Percentiles rank a stretch among this genome's conserved stretches.
Evolutionary conservation across 1,284 basidiomycete species (phyloP).

Genomic region (Mycena citricolor): DNA sequence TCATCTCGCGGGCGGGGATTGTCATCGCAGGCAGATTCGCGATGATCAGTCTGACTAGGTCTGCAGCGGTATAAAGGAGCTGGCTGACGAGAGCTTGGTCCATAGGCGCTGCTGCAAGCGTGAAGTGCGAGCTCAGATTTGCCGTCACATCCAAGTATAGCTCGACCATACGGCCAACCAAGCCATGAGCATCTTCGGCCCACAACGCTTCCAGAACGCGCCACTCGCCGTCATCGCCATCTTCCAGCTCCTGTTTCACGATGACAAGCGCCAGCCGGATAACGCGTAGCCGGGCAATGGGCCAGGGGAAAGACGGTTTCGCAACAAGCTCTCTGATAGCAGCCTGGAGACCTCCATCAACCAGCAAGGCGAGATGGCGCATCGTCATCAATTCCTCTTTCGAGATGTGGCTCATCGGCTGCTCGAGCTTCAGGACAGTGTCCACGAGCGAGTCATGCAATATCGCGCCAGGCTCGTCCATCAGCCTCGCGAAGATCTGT

Average conservation of each 20-base stretch:
- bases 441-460: conserved; percentile 56
- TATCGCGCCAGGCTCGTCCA: conserved; percentile 58
- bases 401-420: conserved; percentile 58
- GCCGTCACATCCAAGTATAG: conserved; percentile 45
- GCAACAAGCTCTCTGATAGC: conserved; percentile 61
- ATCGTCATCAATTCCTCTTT: conserved; percentile 58
- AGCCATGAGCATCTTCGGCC: conserved; percentile 54
- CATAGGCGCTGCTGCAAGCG: conserved; percentile 33
- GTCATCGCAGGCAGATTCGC: conserved; percentile 47
- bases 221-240: conserved; percentile 51
- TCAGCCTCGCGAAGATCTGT: conserved; percentile 61
- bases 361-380: conserved; percentile 58
- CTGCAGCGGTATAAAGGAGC: conserved; percentile 52
- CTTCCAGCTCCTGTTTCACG: conserved; percentile 48
- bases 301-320: conserved; percentile 49
- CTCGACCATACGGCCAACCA: conserved; percentile 55
- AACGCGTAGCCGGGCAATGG: conserved; percentile 49
- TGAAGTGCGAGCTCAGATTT: conserved; percentile 55
- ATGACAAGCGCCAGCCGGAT: conserved; percentile 63
- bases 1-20: conserved; percentile 49
- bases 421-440: conserved; percentile 51
- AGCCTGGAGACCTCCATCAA: conserved; percentile 61
- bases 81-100: conserved; percentile 47
- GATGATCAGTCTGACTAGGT: conserved; percentile 51
- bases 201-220: conserved; percentile 55